Base-by-base conservation (phyloP, 345 rosid species). In the Theobroma cacao region DNA sequence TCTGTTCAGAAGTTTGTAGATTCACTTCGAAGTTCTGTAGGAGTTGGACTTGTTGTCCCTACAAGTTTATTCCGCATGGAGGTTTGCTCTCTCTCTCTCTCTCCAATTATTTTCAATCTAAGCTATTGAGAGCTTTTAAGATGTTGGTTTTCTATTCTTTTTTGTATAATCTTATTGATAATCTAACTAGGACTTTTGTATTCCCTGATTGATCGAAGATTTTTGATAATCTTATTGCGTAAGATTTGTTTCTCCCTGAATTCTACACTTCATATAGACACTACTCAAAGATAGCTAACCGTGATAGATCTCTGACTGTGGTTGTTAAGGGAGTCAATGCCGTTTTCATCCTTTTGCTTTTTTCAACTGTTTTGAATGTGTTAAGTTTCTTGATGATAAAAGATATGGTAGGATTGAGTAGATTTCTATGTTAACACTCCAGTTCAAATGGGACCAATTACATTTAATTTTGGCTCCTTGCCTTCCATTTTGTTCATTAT, bases 1-100 rank as follows among this genome's bases (percentile, higher is more conserved):
- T 85, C 87, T 67, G 79, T 83, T 56, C 79, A 80, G 45, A 92
- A 87, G 83, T 91, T 94, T 68, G 70, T 82, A 33, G 86, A 90
- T 75, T 87, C 97, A 50, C 81, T 81, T 50, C 87, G 99, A 77
- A 92, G 88, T 75, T 87, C 99, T 7, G 90, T 86, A 22, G 99
- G 99, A 78, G 95, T 75, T 80, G 99, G 99, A 67, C 78, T 96
- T 58, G 97, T 96, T 78, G 77, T 96, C 52, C 98, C 99, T 36
- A 89, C 92, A 13, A 86, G 80, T 84, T 78, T 90, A n/a, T 88
- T 92, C 83, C 97, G 98, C 40, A 77, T 96, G 87, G 99, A 96
- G 99, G 98, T 94, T 65, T 85, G 89, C 31, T 24, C 30, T 24
- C 31, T 38, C 40, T 22, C 22, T 13, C 63, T 11, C 38, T 75